phyloP scores from a whole-genome alignment of 116 monocot species.

The Zostera marina region DNA sequence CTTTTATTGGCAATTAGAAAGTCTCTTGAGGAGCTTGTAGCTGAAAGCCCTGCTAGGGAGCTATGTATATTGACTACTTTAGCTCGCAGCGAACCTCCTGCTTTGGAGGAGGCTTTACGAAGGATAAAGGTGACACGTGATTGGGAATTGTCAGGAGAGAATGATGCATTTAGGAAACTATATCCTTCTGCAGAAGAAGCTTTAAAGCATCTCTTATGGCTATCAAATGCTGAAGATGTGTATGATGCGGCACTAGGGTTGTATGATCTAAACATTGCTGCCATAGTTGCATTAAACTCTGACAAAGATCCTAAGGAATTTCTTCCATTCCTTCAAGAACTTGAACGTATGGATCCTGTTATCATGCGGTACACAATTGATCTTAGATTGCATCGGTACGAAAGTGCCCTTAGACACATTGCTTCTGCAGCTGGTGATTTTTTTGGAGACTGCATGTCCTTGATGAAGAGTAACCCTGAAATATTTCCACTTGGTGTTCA shows the following conservation, averaged over 20 bases:
- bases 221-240: slow-evolving; percentile 65
- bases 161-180: slow-evolving; percentile 22
- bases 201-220: slow-evolving; percentile 88
- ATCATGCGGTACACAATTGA: slow-evolving; percentile 76
- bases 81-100: slow-evolving; percentile 1
- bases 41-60: not conserved
- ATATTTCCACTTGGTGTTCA: slow-evolving; percentile 73
- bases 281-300: slow-evolving; percentile 90
- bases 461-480: slow-evolving; percentile 58
- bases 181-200: slow-evolving; percentile 86
- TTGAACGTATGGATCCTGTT: slow-evolving; percentile 41
- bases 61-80: slow-evolving; percentile 4
- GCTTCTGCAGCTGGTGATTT: slow-evolving; percentile 54
- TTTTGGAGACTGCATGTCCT: slow-evolving; percentile 63
- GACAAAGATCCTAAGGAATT: slow-evolving; percentile 99
- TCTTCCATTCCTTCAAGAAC: slow-evolving; percentile 62
- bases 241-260: slow-evolving; percentile 85
- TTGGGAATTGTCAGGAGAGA: slow-evolving; percentile 39
- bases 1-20: slow-evolving; percentile 53
- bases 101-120: slow-evolving; percentile 9
- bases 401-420: slow-evolving; percentile 76
- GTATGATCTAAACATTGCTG: slow-evolving; percentile 92
- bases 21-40: slow-evolving; percentile 35
- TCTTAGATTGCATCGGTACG: slow-evolving; percentile 56
- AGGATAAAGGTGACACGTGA: slow-evolving; percentile 45